Evolutionary conservation across 495 filamentous ascomycete genomes (phyloP), one percentile per base, ranked within the genome.

Genomic region (Penicillium ucsense): DNA sequence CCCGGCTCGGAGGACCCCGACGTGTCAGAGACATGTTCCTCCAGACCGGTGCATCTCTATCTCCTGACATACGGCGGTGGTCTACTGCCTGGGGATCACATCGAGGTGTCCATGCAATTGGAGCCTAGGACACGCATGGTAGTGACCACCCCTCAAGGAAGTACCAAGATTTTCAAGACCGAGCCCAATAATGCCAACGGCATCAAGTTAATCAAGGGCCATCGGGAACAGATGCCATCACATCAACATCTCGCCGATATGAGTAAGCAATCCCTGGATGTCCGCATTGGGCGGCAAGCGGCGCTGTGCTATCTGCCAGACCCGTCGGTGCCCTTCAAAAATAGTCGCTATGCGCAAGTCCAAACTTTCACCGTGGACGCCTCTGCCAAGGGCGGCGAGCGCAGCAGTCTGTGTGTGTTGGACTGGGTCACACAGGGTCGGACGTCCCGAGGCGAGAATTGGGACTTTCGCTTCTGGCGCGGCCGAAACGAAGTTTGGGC

Each of bases 61-160:
- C 76, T 95, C 48, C 81, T 98, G 38, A 94, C 89, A 38, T 98
- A 98, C 58, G 92, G 92, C 48, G 92, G 92, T 38, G 92, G 92
- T 3, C 80, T 98, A 9, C 84, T 98, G 10, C 84, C 83, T 4
- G 86, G 88, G 31, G 92, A 98, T 65, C 68, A 77, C 48, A 84
- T 96, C 55, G 70, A 83, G 51, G 82, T 98, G 43, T 65, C 64
- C 20, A 68, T 96, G 41, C 74, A 76, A 3, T 70, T 95, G 27
- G 79, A 80, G 12, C 55, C 73, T 0, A 57, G 62, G 4, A 83
- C 88, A 0, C 82, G 82, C 48, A 77, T 98, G 35, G 83, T 84
- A 37, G 78, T 96, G 12, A 86, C 89, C 35, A 97, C 92, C 0
- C 70, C 70, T 10, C 92, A 97, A 70, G 92, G 92, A 35, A 86